A percentile compares a stretch with the other conserved stretches of the same genome.
These are phyloP conservation scores for Peterozyma xylosa DNA, from an alignment of 805 yeast species.

Conservation along the genomic window DNA sequence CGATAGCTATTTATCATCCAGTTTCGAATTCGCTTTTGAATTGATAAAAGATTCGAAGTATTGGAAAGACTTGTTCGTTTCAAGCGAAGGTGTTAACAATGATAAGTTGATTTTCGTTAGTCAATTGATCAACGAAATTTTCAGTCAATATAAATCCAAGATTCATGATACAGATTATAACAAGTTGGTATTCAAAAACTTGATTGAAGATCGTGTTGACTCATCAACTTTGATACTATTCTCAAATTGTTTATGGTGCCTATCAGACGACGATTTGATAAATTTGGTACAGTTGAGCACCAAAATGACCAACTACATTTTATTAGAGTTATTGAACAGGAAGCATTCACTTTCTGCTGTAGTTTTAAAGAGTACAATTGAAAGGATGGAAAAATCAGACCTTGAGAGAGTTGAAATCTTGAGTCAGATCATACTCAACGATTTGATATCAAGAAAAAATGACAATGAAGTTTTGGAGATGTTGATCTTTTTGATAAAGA, in stretches of 20 bases:
- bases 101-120: conserved; percentile 22
- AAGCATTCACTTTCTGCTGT: too few species aligned
- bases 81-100: conserved; percentile 4
- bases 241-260: conserved; percentile 20
- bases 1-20: conserved; percentile 28
- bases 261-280: conserved; percentile 14
- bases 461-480: not conserved
- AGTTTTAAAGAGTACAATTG: too few species aligned
- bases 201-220: too few species aligned
- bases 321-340: too few species aligned
- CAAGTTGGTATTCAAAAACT: too few species aligned
- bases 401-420: too few species aligned
- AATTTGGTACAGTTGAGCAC: not conserved
- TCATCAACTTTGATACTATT: conserved; percentile 6
- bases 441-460: not conserved
- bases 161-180: too few species aligned
- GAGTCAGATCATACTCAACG: not conserved
- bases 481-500: not conserved
- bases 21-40: not conserved
- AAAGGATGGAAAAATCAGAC: too few species aligned
- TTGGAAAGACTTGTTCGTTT: conserved; percentile 20
- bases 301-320: too few species aligned
- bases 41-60: conserved; percentile 12
- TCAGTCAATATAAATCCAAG: conserved; percentile 19
- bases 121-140: conserved; percentile 27